These are phyloP conservation scores for Hyphodiscus sp. DNA, from an alignment of 2,329 filamentous ascomycete genomes.

Conservation along the genomic window DNA sequence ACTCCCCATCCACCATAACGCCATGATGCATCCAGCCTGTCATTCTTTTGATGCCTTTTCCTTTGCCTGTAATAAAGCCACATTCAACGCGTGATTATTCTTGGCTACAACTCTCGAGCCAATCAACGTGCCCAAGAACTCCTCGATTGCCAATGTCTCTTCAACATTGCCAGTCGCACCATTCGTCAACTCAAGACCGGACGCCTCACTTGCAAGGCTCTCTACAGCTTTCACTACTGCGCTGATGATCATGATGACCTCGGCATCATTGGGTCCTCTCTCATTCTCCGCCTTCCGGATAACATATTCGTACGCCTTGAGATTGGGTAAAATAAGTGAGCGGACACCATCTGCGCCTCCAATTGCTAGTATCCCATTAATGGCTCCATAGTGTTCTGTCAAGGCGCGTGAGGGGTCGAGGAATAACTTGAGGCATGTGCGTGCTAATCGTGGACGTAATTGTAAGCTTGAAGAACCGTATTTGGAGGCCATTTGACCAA, in stretches of 20 bases:
- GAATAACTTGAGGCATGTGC: conserved; percentile 90
- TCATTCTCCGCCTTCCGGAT: conserved; percentile 50
- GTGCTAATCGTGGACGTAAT: conserved; percentile 78
- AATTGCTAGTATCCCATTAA: conserved; percentile 71
- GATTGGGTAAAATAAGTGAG: conserved; percentile 58
- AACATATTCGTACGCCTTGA: conserved; percentile 56
- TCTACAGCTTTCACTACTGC: conserved; percentile 51
- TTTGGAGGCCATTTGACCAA: conserved; percentile 72
- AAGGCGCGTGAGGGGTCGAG: conserved; percentile 79
- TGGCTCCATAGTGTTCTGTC: conserved; percentile 81
- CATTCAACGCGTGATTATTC: not conserved
- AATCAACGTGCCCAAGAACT: not conserved
- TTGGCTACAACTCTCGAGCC: not conserved
- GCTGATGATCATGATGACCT: conserved; percentile 53
- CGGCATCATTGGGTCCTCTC: conserved; percentile 42
- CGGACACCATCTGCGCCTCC: conserved; percentile 63
- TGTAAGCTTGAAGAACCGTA: conserved; percentile 76
- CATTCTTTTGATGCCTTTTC: not conserved
- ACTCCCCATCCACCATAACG: not conserved
- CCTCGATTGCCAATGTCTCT: conserved; percentile 4
- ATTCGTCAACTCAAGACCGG: conserved; percentile 18
- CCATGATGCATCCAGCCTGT: not conserved
- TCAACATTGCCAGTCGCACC: conserved; percentile 18
- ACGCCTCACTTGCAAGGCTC: conserved; percentile 40
- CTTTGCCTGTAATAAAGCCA: not conserved